These are phyloP conservation scores for Capronia americana DNA, from an alignment of 2,329 filamentous ascomycete genomes.

Conservation along the genomic window DNA sequence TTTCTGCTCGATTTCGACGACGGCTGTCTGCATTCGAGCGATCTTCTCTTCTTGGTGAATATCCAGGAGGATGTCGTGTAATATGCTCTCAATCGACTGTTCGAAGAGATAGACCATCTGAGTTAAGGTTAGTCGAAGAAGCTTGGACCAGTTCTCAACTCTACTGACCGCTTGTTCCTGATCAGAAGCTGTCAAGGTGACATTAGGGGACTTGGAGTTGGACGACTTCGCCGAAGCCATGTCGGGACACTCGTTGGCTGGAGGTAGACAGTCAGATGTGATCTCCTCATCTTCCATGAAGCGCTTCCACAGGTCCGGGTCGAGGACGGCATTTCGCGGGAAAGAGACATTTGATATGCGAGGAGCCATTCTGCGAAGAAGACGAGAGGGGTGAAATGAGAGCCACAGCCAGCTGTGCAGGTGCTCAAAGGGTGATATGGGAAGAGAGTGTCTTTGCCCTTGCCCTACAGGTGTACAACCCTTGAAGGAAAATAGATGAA, in stretches of 20 bases:
- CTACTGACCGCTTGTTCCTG: constrained; percentile 33
- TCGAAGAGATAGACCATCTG: constrained; percentile 57
- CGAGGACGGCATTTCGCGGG: constrained; percentile 19
- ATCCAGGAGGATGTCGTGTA: constrained; percentile 64
- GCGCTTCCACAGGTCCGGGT: constrained; percentile 31
- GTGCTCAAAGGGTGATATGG: neutral
- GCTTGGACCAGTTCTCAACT: neutral
- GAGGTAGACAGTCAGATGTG: constrained; percentile 34
- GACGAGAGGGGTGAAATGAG: neutral
- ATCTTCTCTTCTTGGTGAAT: constrained; percentile 67
- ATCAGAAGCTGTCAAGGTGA: constrained; percentile 30
- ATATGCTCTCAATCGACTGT: constrained; percentile 64
- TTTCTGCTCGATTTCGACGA: constrained; percentile 51
- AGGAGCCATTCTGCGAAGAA: constrained; percentile 25
- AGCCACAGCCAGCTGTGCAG: neutral
- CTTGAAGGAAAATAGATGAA: neutral
- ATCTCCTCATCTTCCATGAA: constrained; percentile 32
- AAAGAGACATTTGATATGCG: constrained; percentile 15
- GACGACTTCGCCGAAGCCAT: constrained; percentile 27
- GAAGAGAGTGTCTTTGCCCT: neutral
- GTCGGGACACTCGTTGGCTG: constrained; percentile 23
- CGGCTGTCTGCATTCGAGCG: constrained; percentile 62
- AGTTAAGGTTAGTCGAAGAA: constrained; percentile 22
- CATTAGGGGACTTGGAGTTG: constrained; percentile 20
- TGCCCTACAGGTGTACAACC: neutral